Conservation (phyloP, 805 yeast genomes). For the Teunomyces kruisii region DNA sequence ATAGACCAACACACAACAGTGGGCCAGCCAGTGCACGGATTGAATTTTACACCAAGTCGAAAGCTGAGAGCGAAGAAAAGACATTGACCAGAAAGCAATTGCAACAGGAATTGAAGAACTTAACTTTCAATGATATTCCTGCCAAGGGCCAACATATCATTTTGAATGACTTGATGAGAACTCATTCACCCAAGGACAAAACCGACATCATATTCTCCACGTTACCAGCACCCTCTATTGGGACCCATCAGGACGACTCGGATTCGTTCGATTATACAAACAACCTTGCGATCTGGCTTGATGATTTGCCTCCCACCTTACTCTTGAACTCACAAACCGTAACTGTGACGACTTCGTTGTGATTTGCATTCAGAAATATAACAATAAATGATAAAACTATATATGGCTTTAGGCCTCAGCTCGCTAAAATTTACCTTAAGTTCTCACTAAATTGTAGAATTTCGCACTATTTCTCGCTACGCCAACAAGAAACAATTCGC, state of each 20-base stretch:
- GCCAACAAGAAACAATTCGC: background rate
- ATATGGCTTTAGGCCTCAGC: too few species aligned
- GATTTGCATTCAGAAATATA: constrained; percentile 7
- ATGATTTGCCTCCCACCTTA: constrained; percentile 78
- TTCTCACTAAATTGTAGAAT: background rate
- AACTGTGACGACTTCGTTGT: constrained; percentile 93
- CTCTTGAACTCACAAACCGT: constrained; percentile 88
- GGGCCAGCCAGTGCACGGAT: constrained; percentile 9
- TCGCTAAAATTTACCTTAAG: background rate
- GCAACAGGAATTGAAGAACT: constrained; percentile 34
- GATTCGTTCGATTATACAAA: constrained; percentile 75
- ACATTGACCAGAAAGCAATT: constrained; percentile 33
- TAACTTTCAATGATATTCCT: constrained; percentile 82
- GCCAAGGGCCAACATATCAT: constrained; percentile 89
- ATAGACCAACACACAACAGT: background rate
- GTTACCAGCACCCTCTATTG: constrained; percentile 82
- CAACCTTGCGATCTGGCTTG: constrained; percentile 77
- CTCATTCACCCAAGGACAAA: constrained; percentile 47
- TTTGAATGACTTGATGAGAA: constrained; percentile 79
- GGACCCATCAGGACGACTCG: constrained; percentile 69
- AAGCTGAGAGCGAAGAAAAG: constrained; percentile 10
- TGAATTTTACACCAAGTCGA: constrained; percentile 8
- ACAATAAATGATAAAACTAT: too few species aligned
- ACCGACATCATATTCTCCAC: constrained; percentile 86
- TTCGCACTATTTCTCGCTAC: background rate